Conservation (phyloP, 2,329 filamentous ascomycete genomes). For the Herpotrichia juniperi region DNA sequence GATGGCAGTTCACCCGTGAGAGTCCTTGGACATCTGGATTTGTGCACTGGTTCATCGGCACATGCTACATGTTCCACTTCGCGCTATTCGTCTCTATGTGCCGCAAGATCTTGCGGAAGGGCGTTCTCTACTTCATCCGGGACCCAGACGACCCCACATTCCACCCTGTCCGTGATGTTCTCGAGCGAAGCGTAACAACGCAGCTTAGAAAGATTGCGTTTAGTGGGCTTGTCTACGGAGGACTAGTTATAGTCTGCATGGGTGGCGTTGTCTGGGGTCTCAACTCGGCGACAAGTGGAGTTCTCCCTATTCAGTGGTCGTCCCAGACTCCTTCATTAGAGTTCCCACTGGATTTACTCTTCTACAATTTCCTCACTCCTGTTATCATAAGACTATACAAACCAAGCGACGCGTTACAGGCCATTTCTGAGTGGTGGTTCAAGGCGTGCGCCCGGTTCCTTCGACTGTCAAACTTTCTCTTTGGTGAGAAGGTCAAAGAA, state of each 20-base stretch:
- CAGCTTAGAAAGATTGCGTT: slow-evolving; percentile 96
- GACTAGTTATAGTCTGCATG: slow-evolving; percentile 87
- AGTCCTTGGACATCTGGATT: slow-evolving; percentile 91
- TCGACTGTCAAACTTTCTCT: slow-evolving; percentile 89
- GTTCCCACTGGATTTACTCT: slow-evolving; percentile 90
- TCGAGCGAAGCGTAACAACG: slow-evolving; percentile 89
- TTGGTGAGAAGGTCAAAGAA: slow-evolving; percentile 79
- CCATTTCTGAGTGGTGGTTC: slow-evolving; percentile 97
- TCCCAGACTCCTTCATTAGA: slow-evolving; percentile 91
- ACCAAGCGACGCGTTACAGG: slow-evolving; percentile 81
- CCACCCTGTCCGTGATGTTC: slow-evolving; percentile 93
- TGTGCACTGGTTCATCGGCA: slow-evolving; percentile 98
- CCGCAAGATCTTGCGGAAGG: slow-evolving; percentile 93
- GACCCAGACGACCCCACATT: slow-evolving; percentile 98
- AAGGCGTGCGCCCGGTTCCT: slow-evolving; percentile 79
- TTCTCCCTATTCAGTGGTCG: slow-evolving; percentile 92
- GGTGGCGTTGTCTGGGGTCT: slow-evolving; percentile 97
- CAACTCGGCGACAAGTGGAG: slow-evolving; percentile 66
- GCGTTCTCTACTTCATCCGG: slow-evolving; percentile 96
- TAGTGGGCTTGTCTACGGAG: slow-evolving; percentile 93
- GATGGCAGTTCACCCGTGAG: slow-evolving; percentile 76
- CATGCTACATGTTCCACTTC: slow-evolving; percentile 99
- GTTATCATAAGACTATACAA: slow-evolving; percentile 82
- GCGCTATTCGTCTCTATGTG: slow-evolving; percentile 99
- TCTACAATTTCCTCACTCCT: slow-evolving; percentile 97